These are phyloP conservation scores for Borovskyia barvae DNA, from an alignment of 208 protist species.

Conservation along the genomic window DNA sequence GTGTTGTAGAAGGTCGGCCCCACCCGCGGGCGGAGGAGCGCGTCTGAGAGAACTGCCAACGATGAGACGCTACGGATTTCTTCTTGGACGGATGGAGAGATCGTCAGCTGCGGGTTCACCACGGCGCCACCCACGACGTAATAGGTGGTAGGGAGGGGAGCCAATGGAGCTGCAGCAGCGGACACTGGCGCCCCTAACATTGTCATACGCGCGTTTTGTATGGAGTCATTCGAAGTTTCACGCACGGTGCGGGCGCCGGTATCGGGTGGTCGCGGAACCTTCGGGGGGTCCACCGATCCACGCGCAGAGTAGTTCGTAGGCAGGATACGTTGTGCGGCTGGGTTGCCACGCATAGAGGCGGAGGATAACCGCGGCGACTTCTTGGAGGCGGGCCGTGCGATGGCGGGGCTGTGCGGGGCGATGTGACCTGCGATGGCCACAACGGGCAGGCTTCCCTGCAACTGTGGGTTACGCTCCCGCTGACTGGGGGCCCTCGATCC, in stretches of 20 bases:
- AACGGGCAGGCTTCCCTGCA: background rate
- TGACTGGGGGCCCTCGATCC: background rate
- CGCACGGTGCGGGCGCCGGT: background rate
- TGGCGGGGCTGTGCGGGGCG: constrained; percentile 22
- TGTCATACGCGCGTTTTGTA: too few relatives aligned
- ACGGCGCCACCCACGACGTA: constrained; percentile 59
- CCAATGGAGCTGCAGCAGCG: background rate
- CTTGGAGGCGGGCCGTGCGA: constrained; percentile 15
- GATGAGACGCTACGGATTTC: constrained; percentile 28
- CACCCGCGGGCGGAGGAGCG: constrained; percentile 11
- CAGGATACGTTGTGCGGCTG: constrained; percentile 18
- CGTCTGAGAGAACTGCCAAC: constrained; percentile 18
- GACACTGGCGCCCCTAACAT: too few relatives aligned
- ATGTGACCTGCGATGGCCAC: background rate
- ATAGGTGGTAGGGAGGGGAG: constrained; percentile 6
- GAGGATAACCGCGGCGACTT: constrained; percentile 5
- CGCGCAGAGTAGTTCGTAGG: constrained; percentile 10
- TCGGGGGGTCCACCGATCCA: background rate
- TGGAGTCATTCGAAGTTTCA: too few relatives aligned
- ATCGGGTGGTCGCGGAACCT: constrained; percentile 1
- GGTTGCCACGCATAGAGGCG: constrained; percentile 23
- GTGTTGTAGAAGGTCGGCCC: constrained; percentile 23
- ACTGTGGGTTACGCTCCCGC: background rate
- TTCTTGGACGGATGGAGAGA: constrained; percentile 53
- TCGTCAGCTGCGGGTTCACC: constrained; percentile 49